Conservation (phyloP, 2,329 filamentous ascomycete genomes). For the Alternaria consortialis region DNA sequence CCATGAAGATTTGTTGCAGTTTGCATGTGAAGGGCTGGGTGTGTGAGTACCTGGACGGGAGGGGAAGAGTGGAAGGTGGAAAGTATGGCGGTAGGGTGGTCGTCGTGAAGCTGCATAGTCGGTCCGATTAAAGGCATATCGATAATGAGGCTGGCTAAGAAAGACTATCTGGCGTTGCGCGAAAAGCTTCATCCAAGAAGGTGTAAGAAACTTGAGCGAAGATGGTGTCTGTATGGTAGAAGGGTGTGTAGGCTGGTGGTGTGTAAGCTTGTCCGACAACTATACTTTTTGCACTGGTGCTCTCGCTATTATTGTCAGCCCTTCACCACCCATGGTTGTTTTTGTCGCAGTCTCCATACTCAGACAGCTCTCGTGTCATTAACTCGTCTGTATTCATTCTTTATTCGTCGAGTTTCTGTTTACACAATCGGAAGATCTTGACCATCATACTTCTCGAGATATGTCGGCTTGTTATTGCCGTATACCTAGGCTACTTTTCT, state of each 20-base stretch:
- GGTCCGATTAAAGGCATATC: conserved; percentile 1
- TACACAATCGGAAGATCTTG: background rate
- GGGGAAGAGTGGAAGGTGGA: background rate
- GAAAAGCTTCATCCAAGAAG: background rate
- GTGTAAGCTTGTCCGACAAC: background rate
- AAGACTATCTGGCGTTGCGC: background rate
- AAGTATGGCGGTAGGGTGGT: background rate
- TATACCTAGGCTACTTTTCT: background rate
- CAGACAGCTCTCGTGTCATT: background rate
- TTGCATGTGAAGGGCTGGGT: background rate
- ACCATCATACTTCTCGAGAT: background rate
- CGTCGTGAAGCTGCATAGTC: background rate
- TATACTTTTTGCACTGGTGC: background rate
- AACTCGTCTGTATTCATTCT: background rate
- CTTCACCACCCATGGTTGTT: background rate
- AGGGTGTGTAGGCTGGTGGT: background rate
- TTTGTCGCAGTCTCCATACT: background rate
- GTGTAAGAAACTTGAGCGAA: background rate
- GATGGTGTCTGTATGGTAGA: background rate
- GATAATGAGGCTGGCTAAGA: background rate
- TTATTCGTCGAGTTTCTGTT: background rate
- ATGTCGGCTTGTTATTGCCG: background rate
- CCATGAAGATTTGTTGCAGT: background rate
- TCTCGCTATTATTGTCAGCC: background rate
- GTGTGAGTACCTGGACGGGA: background rate